A percentile compares a stretch with the other conserved stretches of the same genome.
phyloP scores from a whole-genome alignment of 2,329 filamentous ascomycete genomes.

The Pseudogymnoascus pannorum region DNA sequence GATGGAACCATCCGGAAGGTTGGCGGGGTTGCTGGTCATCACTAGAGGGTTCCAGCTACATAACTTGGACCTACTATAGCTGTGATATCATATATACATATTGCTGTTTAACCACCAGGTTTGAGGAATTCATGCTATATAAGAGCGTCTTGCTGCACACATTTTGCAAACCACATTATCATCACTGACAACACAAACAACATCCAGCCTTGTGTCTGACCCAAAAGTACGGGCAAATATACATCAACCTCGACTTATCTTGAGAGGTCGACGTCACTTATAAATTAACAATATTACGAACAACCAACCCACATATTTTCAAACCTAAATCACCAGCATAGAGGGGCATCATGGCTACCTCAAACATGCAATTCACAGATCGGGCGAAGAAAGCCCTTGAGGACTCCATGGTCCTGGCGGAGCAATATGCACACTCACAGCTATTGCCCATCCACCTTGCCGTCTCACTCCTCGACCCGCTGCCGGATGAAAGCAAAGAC shows the following conservation, averaged over 20 bases:
- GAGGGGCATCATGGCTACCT: slow-evolving; percentile 50
- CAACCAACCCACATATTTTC: background rate
- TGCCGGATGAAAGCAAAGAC: slow-evolving; percentile 70
- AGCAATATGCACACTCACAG: slow-evolving; percentile 87
- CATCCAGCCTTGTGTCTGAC: background rate
- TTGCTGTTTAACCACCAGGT: background rate
- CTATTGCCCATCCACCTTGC: slow-evolving; percentile 86
- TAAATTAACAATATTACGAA: background rate
- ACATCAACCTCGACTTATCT: background rate
- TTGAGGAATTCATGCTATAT: background rate
- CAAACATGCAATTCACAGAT: slow-evolving; percentile 88
- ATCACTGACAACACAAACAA: background rate
- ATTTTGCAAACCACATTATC: background rate
- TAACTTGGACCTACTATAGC: background rate
- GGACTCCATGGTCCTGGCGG: slow-evolving; percentile 79
- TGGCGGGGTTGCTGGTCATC: slow-evolving; percentile 6
- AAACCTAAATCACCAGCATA: background rate
- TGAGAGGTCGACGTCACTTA: background rate
- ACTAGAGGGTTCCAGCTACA: background rate
- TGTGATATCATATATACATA: background rate
- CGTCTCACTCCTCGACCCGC: slow-evolving; percentile 69
- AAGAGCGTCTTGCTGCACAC: background rate
- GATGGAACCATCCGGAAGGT: slow-evolving; percentile 7
- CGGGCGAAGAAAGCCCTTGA: slow-evolving; percentile 82
- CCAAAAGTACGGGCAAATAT: background rate